Base-by-base conservation (phyloP, 129 eudicot genomes). In the Sambucus nigra region DNA sequence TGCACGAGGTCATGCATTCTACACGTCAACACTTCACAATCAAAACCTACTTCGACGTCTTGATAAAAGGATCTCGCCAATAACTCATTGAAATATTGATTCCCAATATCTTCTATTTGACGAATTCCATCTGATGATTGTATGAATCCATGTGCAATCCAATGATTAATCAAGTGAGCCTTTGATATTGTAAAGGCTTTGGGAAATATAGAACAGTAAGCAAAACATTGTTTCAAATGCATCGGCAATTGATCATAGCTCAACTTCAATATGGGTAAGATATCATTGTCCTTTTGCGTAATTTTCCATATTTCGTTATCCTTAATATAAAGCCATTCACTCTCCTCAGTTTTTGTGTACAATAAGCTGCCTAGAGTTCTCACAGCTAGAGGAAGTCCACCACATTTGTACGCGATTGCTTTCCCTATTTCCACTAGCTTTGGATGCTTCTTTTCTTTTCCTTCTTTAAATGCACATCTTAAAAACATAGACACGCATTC, bases 1-100 rank as follows among this genome's bases (percentile, higher is more conserved):
- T 69, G 74, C 28, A 69, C 53, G 10, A 69, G 61, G 22, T 61
- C 59, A 46, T 69, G 74, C 31, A 69, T 69, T 42, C 18, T 69
- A 12, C 44, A 61, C 17, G 22, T 28, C 18, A 52, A 5, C 15
- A 50, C 41, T 38, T 58, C 73, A 23, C 35, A 33, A 21, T 52
- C 42, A 7, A 23, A 22, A 33, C 56, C 50, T 32, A 53, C 50
- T 0, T 31, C 51, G 1, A 53, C 50, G 22, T 69, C 74, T 26
- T 45, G 64, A n/a, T 54, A 47, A 25, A 66, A 69, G 29, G 55
- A 69, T 28, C 74, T 69, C 9, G 63, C 53, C 12, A 51, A 22
- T 33, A 68, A 25, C n/a, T 68, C 67, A 11, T 52, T 45, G 39
- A 50, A 51, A 47, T 51, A 59, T 41, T 53, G 49, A 16, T 60